Evolutionary conservation across 495 filamentous ascomycete species (phyloP).

Genomic region (Aspergillus incahuasiensis): DNA sequence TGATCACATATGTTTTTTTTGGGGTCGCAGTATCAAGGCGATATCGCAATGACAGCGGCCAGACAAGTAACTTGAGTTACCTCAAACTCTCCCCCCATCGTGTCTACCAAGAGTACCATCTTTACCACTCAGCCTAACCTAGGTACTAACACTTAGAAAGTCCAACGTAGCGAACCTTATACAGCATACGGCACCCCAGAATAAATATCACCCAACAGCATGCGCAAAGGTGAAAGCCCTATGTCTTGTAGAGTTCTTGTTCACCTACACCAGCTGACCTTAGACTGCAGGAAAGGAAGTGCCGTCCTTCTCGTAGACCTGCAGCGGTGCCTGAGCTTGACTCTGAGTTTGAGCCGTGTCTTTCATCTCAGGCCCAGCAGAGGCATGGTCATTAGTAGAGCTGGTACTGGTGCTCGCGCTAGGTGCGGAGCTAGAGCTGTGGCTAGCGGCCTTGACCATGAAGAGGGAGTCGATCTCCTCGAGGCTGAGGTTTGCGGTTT

Average conservation of each 20-base stretch:
- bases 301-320: neutral
- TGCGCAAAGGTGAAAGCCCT: too few relatives aligned
- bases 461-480: slow-evolving; percentile 36
- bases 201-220: neutral
- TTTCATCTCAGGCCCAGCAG: neutral
- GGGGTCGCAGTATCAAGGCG: too few relatives aligned
- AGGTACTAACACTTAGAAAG: too few relatives aligned
- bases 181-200: neutral
- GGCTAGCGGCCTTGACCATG: slow-evolving; percentile 12
- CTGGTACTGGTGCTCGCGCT: neutral
- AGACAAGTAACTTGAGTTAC: too few relatives aligned
- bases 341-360: neutral
- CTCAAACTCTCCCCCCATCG: too few relatives aligned
- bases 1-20: too few relatives aligned
- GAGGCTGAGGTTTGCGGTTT: slow-evolving; percentile 42
- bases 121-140: too few relatives aligned
- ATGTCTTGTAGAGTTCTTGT: too few relatives aligned
- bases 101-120: too few relatives aligned
- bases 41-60: too few relatives aligned
- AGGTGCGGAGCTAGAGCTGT: neutral
- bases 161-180: neutral
- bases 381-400: neutral
- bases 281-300: neutral
- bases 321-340: neutral
- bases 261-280: neutral